Percentiles rank a stretch among this genome's conserved stretches.
These are phyloP conservation scores for Candida pseudofarinosa DNA, from an alignment of 805 yeast genomes.

Conservation along the genomic window DNA sequence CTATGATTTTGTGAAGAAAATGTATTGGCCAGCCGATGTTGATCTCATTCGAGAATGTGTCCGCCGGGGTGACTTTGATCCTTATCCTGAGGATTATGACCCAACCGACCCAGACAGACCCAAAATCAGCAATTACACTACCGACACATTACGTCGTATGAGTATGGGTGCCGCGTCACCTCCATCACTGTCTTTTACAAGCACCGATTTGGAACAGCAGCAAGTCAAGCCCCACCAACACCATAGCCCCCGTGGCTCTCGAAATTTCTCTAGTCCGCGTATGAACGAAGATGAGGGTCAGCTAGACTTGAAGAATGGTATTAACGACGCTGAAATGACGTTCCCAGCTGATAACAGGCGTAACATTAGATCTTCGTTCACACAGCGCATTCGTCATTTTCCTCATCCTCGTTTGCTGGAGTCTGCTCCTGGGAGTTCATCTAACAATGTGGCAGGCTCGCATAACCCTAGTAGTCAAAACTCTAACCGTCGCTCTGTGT, in stretches of 20 bases:
- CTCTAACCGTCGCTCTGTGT: slow-evolving; percentile 27
- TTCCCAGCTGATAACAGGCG: background rate
- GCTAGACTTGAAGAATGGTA: background rate
- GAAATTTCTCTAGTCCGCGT: background rate
- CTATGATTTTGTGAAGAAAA: slow-evolving; percentile 50
- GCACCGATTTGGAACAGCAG: slow-evolving; percentile 2
- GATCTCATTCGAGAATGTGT: slow-evolving; percentile 75
- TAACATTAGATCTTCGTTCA: background rate
- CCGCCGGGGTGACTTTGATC: slow-evolving; percentile 59
- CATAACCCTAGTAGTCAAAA: background rate
- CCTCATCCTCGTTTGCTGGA: background rate
- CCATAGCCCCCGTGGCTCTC: background rate
- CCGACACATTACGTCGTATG: slow-evolving; percentile 15
- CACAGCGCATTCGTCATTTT: background rate
- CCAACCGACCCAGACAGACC: slow-evolving; percentile 75
- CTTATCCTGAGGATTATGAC: slow-evolving; percentile 65
- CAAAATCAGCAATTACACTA: slow-evolving; percentile 43
- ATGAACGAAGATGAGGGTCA: background rate
- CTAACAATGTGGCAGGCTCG: background rate
- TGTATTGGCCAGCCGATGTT: slow-evolving; percentile 59
- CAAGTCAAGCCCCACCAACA: background rate
- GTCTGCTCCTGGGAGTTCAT: background rate
- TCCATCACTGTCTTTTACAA: slow-evolving; percentile 2
- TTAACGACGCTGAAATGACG: background rate
- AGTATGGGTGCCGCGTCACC: slow-evolving; percentile 9